Base-by-base conservation (phyloP, 1,284 basidiomycete species). In the Ceratobasidium sp. region DNA sequence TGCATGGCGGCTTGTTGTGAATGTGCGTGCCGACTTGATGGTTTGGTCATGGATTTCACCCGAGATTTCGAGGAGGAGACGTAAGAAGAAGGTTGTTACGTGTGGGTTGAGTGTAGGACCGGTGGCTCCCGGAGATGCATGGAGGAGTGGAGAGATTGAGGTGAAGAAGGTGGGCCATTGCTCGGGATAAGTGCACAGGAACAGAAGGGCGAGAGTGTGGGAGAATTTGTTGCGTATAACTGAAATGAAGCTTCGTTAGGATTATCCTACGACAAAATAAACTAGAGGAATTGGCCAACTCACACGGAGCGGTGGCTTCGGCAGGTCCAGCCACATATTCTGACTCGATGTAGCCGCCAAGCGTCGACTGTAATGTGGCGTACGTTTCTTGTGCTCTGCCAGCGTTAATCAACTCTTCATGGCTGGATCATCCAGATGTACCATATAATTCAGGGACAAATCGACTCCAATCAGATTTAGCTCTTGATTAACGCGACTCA, bases 221-320 rank as follows among this genome's bases (percentile, higher is more conserved):
- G 96, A 95, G 82, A 99, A 94, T 84, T 99, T 99, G 88, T 99
- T 99, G 81, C 96, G 91, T 75, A 98, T 84, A 83, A 93, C 95
- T 95, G 78, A 60, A n/a, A 29, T 1, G 3, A 59, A 14, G 74
- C 54, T 53, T 36, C 44, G 71, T 60, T 47, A 75, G 69, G 27
- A 75, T n/a, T n/a, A n/a, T n/a, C n/a, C n/a, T n/a, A n/a, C n/a
- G n/a, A n/a, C n/a, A n/a, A n/a, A n/a, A n/a, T n/a, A n/a, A n/a
- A n/a, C n/a, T n/a, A n/a, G n/a, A n/a, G 22, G n/a, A 72, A 33
- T 48, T 47, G 31, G 48, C 29, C 19, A 76, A 86, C 93, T 82
- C 81, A 94, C 93, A 96, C 62, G 89, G 80, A 66, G 92, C 89
- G 76, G 86, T 87, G 47, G 88, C 87, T 84, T 96, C 94, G 72